A percentile compares a stretch with the other conserved stretches of the same genome.
Conservation (phyloP, 2,329 filamentous ascomycete species). For the Cordyceps cateniannulata region DNA sequence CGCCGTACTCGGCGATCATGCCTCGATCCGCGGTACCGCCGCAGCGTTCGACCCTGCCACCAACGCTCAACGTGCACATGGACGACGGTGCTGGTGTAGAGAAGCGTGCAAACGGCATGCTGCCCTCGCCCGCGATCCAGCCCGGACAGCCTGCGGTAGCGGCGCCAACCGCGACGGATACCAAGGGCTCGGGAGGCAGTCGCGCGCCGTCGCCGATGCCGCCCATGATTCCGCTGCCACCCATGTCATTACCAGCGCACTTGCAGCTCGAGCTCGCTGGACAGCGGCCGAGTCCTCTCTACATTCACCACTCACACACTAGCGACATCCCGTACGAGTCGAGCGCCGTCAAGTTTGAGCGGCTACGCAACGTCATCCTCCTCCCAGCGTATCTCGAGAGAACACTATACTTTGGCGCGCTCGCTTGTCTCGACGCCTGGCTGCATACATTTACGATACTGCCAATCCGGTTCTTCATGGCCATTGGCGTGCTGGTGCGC, state of each 20-base stretch:
- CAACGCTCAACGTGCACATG: slow-evolving; percentile 39
- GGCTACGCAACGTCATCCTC: slow-evolving; percentile 80
- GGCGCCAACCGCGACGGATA: slow-evolving; percentile 14
- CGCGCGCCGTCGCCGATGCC: slow-evolving; percentile 43
- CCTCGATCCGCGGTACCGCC: slow-evolving; percentile 42
- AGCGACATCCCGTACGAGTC: slow-evolving; percentile 77
- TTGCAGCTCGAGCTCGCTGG: slow-evolving; percentile 59
- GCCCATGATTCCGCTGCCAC: slow-evolving; percentile 53
- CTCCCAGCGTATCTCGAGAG: slow-evolving; percentile 77
- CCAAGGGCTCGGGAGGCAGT: slow-evolving; percentile 19
- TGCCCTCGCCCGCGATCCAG: slow-evolving; percentile 20
- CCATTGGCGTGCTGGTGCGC: slow-evolving; percentile 64
- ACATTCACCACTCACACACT: slow-evolving; percentile 53
- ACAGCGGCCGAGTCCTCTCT: slow-evolving; percentile 56
- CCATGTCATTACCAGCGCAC: slow-evolving; percentile 60
- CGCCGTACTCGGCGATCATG: slow-evolving; percentile 26
- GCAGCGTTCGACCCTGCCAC: slow-evolving; percentile 29
- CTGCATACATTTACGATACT: slow-evolving; percentile 94
- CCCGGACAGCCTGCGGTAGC: slow-evolving; percentile 19
- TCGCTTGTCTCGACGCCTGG: slow-evolving; percentile 94
- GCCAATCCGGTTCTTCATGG: slow-evolving; percentile 79
- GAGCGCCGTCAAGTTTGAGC: slow-evolving; percentile 83
- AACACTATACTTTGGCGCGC: slow-evolving; percentile 76
- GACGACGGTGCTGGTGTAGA: slow-evolving; percentile 18
- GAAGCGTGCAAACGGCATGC: not conserved